Conservation (phyloP, 2,329 filamentous ascomycete genomes). For the Microdochium trichocladiopsis region DNA sequence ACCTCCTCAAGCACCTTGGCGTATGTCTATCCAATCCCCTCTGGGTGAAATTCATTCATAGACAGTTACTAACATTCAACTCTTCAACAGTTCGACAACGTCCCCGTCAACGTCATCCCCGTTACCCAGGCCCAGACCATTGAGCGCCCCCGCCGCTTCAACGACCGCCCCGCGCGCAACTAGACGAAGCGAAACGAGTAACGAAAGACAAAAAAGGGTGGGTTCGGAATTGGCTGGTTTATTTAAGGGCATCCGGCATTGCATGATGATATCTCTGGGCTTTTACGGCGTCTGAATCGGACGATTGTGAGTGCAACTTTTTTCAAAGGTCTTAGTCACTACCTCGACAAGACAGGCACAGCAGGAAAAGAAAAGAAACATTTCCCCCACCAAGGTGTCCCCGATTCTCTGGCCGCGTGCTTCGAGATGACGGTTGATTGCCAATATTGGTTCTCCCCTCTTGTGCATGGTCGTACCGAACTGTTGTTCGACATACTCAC, state of each 20-base stretch:
- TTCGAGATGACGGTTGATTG: constrained; percentile 87
- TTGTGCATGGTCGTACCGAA: neutral
- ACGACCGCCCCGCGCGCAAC: constrained; percentile 45
- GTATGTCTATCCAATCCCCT: constrained; percentile 57
- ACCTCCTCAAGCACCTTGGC: constrained; percentile 96
- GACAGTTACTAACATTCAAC: constrained; percentile 17
- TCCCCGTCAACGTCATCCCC: constrained; percentile 91
- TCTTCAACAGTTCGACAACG: constrained; percentile 75
- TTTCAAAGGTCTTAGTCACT: neutral
- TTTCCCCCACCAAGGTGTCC: constrained; percentile 75
- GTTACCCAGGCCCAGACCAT: constrained; percentile 82
- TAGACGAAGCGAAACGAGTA: neutral
- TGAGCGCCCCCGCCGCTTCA: constrained; percentile 76
- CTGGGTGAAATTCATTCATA: neutral
- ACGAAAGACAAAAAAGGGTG: constrained; percentile 17
- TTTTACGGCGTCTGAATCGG: constrained; percentile 43
- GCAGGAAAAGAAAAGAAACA: constrained; percentile 46
- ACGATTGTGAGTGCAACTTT: constrained; percentile 41
- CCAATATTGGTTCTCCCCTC: constrained; percentile 47
- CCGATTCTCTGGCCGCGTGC: constrained; percentile 57
- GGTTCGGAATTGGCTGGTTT: constrained; percentile 22
- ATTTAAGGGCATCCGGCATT: neutral
- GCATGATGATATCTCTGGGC: neutral
- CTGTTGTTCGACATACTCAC: too few relatives aligned
- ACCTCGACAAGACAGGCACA: constrained; percentile 20